Evolutionary conservation across 495 filamentous ascomycete species (phyloP), one percentile per base, ranked within the genome.

Genomic region (Tuber brumale): DNA sequence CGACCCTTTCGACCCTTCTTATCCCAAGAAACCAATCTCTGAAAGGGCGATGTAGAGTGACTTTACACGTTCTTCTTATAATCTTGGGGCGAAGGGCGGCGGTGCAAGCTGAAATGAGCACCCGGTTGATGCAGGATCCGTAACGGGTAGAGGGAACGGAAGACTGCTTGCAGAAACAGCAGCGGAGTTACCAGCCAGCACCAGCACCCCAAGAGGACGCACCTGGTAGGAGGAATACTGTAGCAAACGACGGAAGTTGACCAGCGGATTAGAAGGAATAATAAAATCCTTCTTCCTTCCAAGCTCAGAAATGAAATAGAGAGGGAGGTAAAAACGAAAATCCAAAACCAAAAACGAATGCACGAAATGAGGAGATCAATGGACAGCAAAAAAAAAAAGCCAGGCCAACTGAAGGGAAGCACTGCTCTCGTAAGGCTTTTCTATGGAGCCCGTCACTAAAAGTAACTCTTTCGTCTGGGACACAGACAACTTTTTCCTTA

Each of bases 141-240:
- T 66, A 66, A 35, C 57, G 57, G 57, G 57, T 66, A 66, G 57
- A 35, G 57, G 57, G 57, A 66, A 66, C 57, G 27, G 57, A 66
- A 3, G 14, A 35, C 57, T 35, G 14, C 57, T 35, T 66, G 57
- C 51, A 61, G 51, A 61, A 61, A 31, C n/a, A 61, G 51, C n/a
- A 61, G n/a, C n/a, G n/a, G 21, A 61, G 51, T 61, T 35, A 35
- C 57, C 57, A 66, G 57, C 57, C 57, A 66, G 57, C 57, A 66
- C 57, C 27, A 31, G 57, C 57, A 66, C 57, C 51, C 27, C 57
- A 66, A 66, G 57, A 35, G 57, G 27, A 66, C 14, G 57, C 57
- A 66, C 57, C 57, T 31, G 10, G 27, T 66, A 12, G 27, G 51
- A 61, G n/a, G 57, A 66, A 31, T 31, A n/a, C n/a, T n/a, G n/a